phyloP scores from a whole-genome alignment of 768 basidiomycete genomes.

The Cystobasidium ongulense region DNA sequence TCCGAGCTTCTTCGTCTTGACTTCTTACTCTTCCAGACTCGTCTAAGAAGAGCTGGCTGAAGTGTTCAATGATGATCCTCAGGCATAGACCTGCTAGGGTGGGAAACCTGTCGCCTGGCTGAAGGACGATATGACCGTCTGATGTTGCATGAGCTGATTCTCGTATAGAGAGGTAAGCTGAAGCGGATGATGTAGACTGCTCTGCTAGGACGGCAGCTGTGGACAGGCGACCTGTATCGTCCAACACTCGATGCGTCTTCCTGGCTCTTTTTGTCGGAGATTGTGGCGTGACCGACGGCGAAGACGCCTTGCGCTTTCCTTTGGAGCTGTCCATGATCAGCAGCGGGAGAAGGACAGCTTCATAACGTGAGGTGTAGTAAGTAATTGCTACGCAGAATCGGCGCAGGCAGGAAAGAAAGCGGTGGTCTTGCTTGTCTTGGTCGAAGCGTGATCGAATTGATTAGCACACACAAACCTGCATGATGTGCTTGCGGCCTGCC shows the following conservation, averaged over 20 bases:
- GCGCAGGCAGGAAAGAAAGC: neutral
- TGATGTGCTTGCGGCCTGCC: neutral
- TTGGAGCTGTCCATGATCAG: neutral
- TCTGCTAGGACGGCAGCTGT: constrained; percentile 26
- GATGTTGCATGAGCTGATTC: neutral
- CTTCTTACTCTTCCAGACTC: constrained; percentile 9
- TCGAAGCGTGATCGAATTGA: neutral
- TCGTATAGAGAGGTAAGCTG: constrained; percentile 14
- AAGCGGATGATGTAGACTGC: neutral
- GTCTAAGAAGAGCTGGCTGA: constrained; percentile 13
- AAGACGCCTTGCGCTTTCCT: neutral
- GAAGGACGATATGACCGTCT: neutral
- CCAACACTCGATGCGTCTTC: constrained; percentile 7
- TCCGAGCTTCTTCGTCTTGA: constrained; percentile 2
- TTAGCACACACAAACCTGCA: neutral
- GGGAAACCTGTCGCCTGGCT: neutral
- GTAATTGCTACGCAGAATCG: no score
- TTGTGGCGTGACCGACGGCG: neutral
- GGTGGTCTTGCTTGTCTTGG: neutral
- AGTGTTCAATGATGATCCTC: neutral
- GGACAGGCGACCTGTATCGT: constrained; percentile 15
- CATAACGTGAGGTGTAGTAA: no score
- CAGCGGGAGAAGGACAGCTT: neutral
- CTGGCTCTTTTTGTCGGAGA: neutral
- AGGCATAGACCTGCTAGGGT: neutral